Conservation (phyloP, 306 rosid genomes). For the Neltuma alba region DNA sequence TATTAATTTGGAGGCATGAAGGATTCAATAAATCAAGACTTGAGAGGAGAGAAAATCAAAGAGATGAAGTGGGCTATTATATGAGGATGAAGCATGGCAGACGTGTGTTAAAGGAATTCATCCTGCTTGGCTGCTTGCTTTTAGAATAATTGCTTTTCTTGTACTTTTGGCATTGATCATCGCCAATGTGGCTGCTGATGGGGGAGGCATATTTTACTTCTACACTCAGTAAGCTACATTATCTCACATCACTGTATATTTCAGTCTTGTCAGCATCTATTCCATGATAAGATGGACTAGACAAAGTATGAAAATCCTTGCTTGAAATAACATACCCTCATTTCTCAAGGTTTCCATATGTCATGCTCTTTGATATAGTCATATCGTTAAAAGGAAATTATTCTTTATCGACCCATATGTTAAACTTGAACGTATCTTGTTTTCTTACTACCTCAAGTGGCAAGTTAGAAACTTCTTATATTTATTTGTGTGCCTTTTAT, state of each 20-base stretch:
- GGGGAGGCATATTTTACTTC: slow-evolving; percentile 67
- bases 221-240: slow-evolving; percentile 85
- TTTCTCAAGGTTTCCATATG: background rate
- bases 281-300: slow-evolving; percentile 1
- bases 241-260: background rate
- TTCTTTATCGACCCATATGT: background rate
- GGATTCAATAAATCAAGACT: slow-evolving; percentile 42
- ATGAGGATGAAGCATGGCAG: slow-evolving; percentile 80
- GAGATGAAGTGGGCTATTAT: slow-evolving; percentile 47
- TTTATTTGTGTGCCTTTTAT: background rate
- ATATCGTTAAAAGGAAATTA: background rate
- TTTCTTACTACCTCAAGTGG: background rate
- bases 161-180: slow-evolving; percentile 64
- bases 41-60: slow-evolving; percentile 42
- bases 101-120: slow-evolving; percentile 65
- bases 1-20: slow-evolving; percentile 72
- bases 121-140: slow-evolving; percentile 81
- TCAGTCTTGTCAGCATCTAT: background rate
- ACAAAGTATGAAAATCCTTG: background rate
- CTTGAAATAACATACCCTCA: slow-evolving; percentile 1
- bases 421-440: background rate
- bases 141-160: slow-evolving; percentile 61
- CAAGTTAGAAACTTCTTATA: background rate
- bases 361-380: background rate
- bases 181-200: slow-evolving; percentile 52